These are phyloP conservation scores for Alternaria incomplexa DNA, from an alignment of 2,329 filamentous ascomycete species.

Conservation along the genomic window DNA sequence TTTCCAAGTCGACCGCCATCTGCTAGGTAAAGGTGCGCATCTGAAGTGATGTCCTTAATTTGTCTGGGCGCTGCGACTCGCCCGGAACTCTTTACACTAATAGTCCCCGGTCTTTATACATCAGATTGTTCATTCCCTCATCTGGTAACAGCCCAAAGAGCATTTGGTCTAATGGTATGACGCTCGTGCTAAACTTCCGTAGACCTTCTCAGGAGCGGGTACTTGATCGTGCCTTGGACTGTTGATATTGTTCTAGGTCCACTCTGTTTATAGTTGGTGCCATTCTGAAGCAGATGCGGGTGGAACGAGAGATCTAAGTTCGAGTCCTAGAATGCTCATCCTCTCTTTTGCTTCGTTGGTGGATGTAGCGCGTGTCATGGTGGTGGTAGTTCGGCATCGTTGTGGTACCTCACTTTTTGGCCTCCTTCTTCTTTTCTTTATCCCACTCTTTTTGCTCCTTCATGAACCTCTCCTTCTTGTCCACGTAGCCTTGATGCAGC, in stretches of 20 bases:
- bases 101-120: neutral
- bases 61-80: accelerated
- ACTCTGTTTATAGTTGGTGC: neutral
- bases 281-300: neutral
- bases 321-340: neutral
- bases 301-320: slow-evolving; percentile 1
- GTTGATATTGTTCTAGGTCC: neutral
- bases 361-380: neutral
- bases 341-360: neutral
- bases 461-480: slow-evolving; percentile 55
- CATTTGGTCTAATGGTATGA: neutral
- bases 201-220: neutral
- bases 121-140: neutral
- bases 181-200: neutral
- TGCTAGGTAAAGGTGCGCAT: neutral
- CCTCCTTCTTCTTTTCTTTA: slow-evolving; percentile 23
- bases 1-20: neutral
- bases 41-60: neutral
- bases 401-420: neutral
- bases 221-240: neutral
- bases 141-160: neutral
- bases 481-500: slow-evolving; percentile 53
- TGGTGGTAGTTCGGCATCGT: neutral
- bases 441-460: slow-evolving; percentile 56
- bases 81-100: neutral